These are phyloP conservation scores for Penicillium sp. DNA, from an alignment of 2,329 filamentous ascomycete species.

Conservation along the genomic window DNA sequence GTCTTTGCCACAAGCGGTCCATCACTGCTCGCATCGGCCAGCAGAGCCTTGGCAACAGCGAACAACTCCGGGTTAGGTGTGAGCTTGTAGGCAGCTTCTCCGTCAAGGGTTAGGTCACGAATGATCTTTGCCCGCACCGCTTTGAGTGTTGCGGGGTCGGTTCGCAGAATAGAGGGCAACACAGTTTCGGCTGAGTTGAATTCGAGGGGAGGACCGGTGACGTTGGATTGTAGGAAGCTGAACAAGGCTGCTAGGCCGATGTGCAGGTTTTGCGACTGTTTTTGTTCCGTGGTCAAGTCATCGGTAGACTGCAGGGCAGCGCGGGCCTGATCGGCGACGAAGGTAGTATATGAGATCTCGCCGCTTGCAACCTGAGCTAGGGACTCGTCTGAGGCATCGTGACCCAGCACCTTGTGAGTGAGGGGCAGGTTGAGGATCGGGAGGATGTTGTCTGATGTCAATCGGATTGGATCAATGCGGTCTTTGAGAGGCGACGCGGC, in stretches of 20 bases:
- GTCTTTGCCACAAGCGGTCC: conserved; percentile 50
- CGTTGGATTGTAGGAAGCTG: conserved; percentile 80
- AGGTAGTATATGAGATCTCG: conserved; percentile 37
- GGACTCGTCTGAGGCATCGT: conserved; percentile 27
- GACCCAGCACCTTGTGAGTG: conserved; percentile 39
- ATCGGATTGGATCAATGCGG: conserved; percentile 34
- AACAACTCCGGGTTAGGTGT: conserved; percentile 83
- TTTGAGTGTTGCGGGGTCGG: conserved; percentile 42
- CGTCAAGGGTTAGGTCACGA: conserved; percentile 71
- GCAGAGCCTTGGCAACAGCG: conserved; percentile 64
- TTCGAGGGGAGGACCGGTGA: conserved; percentile 78
- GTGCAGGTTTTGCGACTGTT: conserved; percentile 45
- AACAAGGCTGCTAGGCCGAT: conserved; percentile 68
- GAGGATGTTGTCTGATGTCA: conserved; percentile 32
- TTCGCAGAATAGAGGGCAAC: conserved; percentile 42
- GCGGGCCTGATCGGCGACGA: conserved; percentile 34
- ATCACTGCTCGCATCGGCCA: conserved; percentile 48
- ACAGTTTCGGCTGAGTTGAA: conserved; percentile 52
- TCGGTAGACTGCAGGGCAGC: conserved; percentile 18
- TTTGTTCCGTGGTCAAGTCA: conserved; percentile 25
- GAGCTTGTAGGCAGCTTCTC: conserved; percentile 79
- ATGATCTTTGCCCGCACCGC: conserved; percentile 60
- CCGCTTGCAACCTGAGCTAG: conserved; percentile 29
- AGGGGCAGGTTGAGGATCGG: conserved; percentile 35
- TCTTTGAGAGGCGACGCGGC: conserved; percentile 22